Evolutionary conservation across 345 rosid species (phyloP), one percentile per base, ranked within the genome.

Genomic region (Euphorbia tirucalli): DNA sequence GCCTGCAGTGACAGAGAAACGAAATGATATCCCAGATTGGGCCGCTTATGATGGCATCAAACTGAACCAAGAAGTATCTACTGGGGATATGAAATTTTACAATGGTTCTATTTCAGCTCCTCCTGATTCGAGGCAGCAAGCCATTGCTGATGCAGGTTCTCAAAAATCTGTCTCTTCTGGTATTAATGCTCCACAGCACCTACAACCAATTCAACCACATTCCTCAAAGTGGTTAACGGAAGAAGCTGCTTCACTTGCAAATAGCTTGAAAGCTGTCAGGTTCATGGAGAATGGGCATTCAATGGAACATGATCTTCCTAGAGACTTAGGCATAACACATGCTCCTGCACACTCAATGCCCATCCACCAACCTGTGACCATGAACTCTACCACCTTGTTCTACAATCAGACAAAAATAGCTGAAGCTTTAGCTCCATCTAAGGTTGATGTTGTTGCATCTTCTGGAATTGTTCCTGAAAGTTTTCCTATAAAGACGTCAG

Each of bases 1-100:
- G 86, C 98, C 95, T 66, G 75, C 79, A 30, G 87, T 81, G 50
- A 27, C 86, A 68, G 96, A 86, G 78, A 95, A 88, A 83, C 84
- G 74, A 75, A 74, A 74, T 59, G 88, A 82, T 72, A 83, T 62
- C 31, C 77, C 86, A 59, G 72, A 73, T 54, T 76, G 71, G 82
- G 50, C 59, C n/a, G 78, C 83, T 44, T 66, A 67, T 82, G 90
- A 83, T 58, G 86, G 82, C 71, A 70, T 86, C 37, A 87, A 75
- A 71, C 77, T 84, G 62, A 81, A 70, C 50, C 85, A 74, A 65
- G 76, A 69, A 75, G 73, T 73, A 48, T 66, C 88, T 50, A 61
- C 71, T 22, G 77, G 59, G 74, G 86, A 81, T 82, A 63, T 75
- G 31, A 85, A 85, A 70, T 70, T 80, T 67, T 71, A 74, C 66